These are phyloP conservation scores for Suillus subaureus DNA, from an alignment of 768 basidiomycete species.

Conservation along the genomic window DNA sequence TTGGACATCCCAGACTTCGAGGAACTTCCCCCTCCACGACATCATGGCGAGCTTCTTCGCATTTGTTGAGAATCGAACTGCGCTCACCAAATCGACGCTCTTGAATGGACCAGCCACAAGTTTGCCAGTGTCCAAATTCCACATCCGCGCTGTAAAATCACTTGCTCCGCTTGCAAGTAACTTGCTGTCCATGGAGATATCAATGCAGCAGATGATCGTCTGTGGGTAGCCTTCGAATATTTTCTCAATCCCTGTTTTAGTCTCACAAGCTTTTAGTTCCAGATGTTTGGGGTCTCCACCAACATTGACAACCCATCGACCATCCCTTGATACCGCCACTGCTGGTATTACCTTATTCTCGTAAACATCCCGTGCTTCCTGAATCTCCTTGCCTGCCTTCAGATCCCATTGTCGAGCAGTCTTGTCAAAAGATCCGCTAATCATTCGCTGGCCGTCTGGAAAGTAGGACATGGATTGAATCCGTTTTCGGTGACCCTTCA, in stretches of 20 bases:
- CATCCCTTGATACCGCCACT: background rate
- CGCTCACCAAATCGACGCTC: background rate
- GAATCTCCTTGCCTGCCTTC: background rate
- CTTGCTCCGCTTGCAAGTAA: background rate
- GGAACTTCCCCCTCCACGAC: background rate
- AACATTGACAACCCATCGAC: background rate
- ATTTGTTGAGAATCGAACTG: background rate
- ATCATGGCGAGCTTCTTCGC: background rate
- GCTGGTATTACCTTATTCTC: background rate
- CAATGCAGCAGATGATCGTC: background rate
- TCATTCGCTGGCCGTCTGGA: background rate
- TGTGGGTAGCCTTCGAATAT: background rate
- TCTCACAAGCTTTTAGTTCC: background rate
- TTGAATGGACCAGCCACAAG: background rate
- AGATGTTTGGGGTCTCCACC: background rate
- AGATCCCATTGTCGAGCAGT: background rate
- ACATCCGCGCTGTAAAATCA: background rate
- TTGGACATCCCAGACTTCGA: background rate
- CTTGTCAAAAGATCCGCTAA: background rate
- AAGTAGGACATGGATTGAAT: background rate
- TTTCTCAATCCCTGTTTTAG: background rate
- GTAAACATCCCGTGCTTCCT: background rate
- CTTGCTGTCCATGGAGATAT: background rate
- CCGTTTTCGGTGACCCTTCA: background rate
- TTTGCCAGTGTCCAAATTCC: background rate